Evolutionary conservation across 1,139 yeast genomes (phyloP).

Genomic region (Petasospora rhodanensis): DNA sequence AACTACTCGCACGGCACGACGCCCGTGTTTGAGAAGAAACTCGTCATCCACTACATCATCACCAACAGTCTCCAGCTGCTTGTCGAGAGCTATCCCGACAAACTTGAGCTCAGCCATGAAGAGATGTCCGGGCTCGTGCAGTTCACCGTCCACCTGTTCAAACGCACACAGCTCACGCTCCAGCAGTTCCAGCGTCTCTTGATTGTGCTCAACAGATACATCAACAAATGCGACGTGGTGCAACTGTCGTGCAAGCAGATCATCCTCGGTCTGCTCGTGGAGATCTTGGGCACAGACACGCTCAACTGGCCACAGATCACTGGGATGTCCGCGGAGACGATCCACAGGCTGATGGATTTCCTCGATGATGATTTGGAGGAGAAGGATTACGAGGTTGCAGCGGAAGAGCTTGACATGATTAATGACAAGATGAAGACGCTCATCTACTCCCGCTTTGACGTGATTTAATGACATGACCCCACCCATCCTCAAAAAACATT

Average conservation of each 20-base stretch:
- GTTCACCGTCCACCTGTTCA: constrained; percentile 10
- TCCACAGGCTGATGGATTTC: constrained; percentile 2
- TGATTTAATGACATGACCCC: constrained; percentile 8
- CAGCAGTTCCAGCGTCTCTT: constrained; percentile 10
- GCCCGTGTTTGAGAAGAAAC: constrained; percentile 8
- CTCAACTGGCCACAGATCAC: constrained; percentile 10
- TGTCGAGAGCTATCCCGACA: constrained; percentile 6
- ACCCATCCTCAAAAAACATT: background rate
- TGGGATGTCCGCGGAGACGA: constrained; percentile 7
- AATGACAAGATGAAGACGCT: constrained; percentile 17
- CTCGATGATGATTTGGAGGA: constrained; percentile 5
- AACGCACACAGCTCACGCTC: constrained; percentile 10
- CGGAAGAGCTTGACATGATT: constrained; percentile 12
- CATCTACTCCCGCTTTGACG: constrained; percentile 16
- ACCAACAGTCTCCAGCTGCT: constrained; percentile 12
- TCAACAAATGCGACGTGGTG: constrained; percentile 3
- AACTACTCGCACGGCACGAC: constrained; percentile 11
- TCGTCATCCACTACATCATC: constrained; percentile 11
- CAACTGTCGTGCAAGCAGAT: constrained; percentile 12
- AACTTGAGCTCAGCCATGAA: constrained; percentile 2
- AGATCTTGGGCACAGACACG: constrained; percentile 5
- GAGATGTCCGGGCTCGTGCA: constrained; percentile 6
- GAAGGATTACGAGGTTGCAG: constrained; percentile 6
- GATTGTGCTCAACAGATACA: constrained; percentile 8
- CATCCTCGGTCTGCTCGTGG: constrained; percentile 8